Base-by-base conservation (phyloP, 1,139 yeast genomes). In the Meyerozyma athensensis region DNA sequence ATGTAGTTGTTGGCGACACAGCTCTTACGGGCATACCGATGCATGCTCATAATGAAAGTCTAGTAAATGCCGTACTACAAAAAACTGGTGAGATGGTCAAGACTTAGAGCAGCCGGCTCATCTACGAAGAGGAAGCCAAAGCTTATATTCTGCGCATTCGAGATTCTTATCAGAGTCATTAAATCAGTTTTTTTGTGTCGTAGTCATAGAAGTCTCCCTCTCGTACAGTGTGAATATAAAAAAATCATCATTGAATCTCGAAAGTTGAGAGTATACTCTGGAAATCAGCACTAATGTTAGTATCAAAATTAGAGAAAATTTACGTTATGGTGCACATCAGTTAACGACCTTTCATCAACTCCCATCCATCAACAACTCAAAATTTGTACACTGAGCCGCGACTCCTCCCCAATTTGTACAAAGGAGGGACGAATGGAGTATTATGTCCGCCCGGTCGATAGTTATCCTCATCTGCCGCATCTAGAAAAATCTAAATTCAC, bases 371-470 rank as follows among this genome's bases (percentile, higher is more conserved):
- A 76, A 63, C 74, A 63, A 56, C 66, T 66, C 75, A 63, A 65
- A 74, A 61, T 61, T 68, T 79, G 86, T 80, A 80, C 86, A 79
- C 86, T 62, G 75, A 70, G 60, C 58, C 60, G 74, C 79, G 75
- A 56, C 79, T 79, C 80, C 83, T 74, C 61, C 53, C 60, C 57
- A 53, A 44, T 57, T 64, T 64, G 71, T 65, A 64, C 72, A 66
- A 65, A 51, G 56, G 54, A 65, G 79, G 73, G 79, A 65, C 61
- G 61, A 53, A 47, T 55, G 59, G 60, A 61, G 65, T 52, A 58
- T 47, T 80, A 79, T 79, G 86, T 79, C 86, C 86, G 86, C 86
- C 86, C 85, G 85, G 86, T 80, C 85, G 79, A 72, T 64, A 61
- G 53, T 60, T 72, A 60, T 78, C 81, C 70, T 78, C 81, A 75